Percentiles rank a stretch among this genome's conserved stretches.
phyloP scores from a whole-genome alignment of 345 rosid species.

The Pugionium dolabratum region DNA sequence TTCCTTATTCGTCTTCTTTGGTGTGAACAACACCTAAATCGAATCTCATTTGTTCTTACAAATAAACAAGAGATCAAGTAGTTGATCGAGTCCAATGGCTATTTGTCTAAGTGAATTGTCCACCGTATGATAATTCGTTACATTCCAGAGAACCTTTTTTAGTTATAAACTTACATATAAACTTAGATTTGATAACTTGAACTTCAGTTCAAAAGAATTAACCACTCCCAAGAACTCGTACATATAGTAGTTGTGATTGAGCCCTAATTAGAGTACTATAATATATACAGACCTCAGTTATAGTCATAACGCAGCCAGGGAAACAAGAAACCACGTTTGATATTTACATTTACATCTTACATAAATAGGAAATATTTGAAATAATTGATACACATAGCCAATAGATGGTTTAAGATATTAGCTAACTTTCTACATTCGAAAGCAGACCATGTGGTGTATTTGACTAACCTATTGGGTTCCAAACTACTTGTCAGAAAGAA shows the following conservation, averaged over 20 bases:
- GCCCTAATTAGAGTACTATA: too few relatives aligned
- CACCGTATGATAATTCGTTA: not conserved
- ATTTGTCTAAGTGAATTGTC: not conserved
- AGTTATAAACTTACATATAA: too few relatives aligned
- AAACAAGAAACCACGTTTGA: too few relatives aligned
- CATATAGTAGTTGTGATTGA: too few relatives aligned
- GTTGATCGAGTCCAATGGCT: slow-evolving; percentile 2
- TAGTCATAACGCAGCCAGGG: too few relatives aligned
- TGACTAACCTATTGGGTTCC: not conserved
- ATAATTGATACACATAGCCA: too few relatives aligned
- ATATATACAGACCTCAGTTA: too few relatives aligned
- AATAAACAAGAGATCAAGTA: slow-evolving; percentile 1
- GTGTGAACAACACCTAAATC: not conserved
- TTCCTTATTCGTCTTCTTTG: not conserved
- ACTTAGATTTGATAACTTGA: not conserved
- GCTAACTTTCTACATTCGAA: not conserved
- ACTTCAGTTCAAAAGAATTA: not conserved
- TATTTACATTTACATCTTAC: too few relatives aligned
- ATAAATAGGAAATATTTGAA: too few relatives aligned
- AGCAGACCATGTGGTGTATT: not conserved
- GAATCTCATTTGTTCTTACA: not conserved
- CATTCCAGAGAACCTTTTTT: not conserved
- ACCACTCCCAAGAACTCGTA: too few relatives aligned
- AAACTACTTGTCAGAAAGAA: not conserved
- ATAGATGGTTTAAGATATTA: not conserved